phyloP scores from a whole-genome alignment of 2,329 filamentous ascomycete genomes.

The Colletotrichum sp. region DNA sequence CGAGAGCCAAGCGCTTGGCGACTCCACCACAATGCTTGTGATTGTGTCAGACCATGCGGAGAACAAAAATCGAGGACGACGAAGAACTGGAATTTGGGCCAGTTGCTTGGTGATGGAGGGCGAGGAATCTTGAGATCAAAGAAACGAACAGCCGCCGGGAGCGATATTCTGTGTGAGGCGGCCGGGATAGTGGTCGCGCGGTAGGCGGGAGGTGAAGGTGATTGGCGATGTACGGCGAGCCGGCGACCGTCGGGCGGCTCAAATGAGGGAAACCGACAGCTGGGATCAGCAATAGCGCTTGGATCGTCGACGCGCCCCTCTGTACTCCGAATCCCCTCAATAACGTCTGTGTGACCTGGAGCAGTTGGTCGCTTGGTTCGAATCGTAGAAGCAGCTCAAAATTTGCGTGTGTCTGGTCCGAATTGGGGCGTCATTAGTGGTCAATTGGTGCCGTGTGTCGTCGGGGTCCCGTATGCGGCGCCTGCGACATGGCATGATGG shows the following conservation, averaged over 20 bases:
- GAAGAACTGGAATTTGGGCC: not conserved
- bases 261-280: constrained; percentile 7
- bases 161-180: not conserved
- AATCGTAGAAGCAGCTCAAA: not conserved
- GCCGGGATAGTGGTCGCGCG: not conserved
- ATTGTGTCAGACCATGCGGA: constrained; percentile 4
- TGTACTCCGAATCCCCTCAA: not conserved
- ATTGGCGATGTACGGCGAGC: not conserved
- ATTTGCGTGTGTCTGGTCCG: not conserved
- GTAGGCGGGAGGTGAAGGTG: not conserved
- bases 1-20: constrained; percentile 18
- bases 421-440: not conserved
- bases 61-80: not conserved
- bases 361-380: not conserved
- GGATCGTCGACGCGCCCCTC: constrained; percentile 10
- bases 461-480: not conserved
- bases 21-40: constrained; percentile 10
- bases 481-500: not conserved
- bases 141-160: not conserved
- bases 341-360: not conserved
- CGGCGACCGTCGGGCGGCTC: not conserved
- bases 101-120: not conserved
- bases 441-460: not conserved
- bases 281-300: constrained; percentile 15
- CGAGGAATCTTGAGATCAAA: not conserved